A percentile compares a stretch with the other conserved stretches of the same genome.
Evolutionary conservation across 495 filamentous ascomycete species (phyloP).

Genomic region (Aspergillus hancockii): DNA sequence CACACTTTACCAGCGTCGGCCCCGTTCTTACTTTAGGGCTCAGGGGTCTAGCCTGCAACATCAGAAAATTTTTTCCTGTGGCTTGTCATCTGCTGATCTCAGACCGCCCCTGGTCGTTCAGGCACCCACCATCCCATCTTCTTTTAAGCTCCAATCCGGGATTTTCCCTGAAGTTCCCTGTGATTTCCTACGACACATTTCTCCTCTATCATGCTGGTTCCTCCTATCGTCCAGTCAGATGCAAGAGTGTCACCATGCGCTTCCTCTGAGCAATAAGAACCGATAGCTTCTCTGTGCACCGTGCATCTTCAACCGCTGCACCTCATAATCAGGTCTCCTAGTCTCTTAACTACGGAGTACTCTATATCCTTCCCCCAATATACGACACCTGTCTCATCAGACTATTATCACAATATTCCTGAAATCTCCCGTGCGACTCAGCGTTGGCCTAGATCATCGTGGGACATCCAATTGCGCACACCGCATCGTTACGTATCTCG

Average conservation of each 20-base stretch:
- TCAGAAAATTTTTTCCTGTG: slow-evolving; percentile 8
- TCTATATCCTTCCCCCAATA: not conserved
- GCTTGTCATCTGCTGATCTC: slow-evolving; percentile 10
- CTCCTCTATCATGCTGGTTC: slow-evolving; percentile 14
- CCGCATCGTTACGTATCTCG: slow-evolving; percentile 7
- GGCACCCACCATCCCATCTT: slow-evolving; percentile 4
- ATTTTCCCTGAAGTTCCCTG: not conserved
- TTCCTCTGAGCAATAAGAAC: slow-evolving; percentile 19
- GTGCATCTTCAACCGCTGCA: slow-evolving; percentile 29
- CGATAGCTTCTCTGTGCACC: slow-evolving; percentile 24
- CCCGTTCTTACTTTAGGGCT: not conserved
- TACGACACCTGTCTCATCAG: not conserved
- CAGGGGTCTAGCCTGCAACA: slow-evolving; percentile 13
- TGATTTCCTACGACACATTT: slow-evolving; percentile 6
- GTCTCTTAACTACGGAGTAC: too few relatives aligned
- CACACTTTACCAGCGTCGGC: not conserved
- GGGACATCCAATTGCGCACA: not conserved
- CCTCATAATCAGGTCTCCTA: not conserved
- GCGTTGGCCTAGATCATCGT: not conserved
- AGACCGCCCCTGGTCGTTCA: slow-evolving; percentile 15
- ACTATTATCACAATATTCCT: not conserved
- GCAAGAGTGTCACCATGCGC: slow-evolving; percentile 24
- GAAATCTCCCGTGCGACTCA: not conserved
- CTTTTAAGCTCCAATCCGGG: slow-evolving; percentile 8
- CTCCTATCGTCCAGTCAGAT: slow-evolving; percentile 25